A percentile compares a stretch with the other conserved stretches of the same genome.
These are phyloP conservation scores for Aspergillus oerlinghausenensis DNA, from an alignment of 2,329 filamentous ascomycete genomes.

Conservation along the genomic window DNA sequence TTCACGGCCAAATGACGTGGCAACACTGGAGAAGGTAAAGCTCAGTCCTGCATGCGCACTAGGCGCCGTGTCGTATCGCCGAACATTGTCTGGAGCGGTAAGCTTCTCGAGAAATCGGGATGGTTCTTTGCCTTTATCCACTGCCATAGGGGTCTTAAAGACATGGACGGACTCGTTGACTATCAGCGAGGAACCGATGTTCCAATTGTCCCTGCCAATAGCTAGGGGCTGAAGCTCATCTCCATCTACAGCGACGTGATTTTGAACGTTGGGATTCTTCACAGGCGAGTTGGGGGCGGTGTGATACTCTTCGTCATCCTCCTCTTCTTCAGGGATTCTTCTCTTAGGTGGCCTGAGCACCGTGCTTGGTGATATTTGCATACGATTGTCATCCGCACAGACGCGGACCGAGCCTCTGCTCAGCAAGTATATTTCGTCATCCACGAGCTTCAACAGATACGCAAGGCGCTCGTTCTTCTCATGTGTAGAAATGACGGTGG, in stretches of 20 bases:
- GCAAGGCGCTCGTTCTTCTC: slow-evolving; percentile 24
- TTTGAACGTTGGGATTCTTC: slow-evolving; percentile 7
- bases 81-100: slow-evolving; percentile 11
- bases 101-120: slow-evolving; percentile 18
- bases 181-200: not conserved
- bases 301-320: slow-evolving; percentile 25
- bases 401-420: slow-evolving; percentile 16
- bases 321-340: slow-evolving; percentile 18
- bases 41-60: slow-evolving; percentile 5
- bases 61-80: slow-evolving; percentile 15
- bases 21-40: slow-evolving; percentile 23
- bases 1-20: slow-evolving; percentile 10
- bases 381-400: not conserved
- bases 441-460: slow-evolving; percentile 25
- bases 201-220: not conserved
- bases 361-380: slow-evolving; percentile 6
- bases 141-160: slow-evolving; percentile 3
- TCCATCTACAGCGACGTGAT: not conserved
- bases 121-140: not conserved
- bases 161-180: not conserved
- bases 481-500: slow-evolving; percentile 7
- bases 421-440: slow-evolving; percentile 30
- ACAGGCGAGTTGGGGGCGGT: slow-evolving; percentile 29
- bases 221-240: not conserved
- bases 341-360: slow-evolving; percentile 7